phyloP scores from a whole-genome alignment of 176 grass and related monocot species.

The Otatea glauca region DNA sequence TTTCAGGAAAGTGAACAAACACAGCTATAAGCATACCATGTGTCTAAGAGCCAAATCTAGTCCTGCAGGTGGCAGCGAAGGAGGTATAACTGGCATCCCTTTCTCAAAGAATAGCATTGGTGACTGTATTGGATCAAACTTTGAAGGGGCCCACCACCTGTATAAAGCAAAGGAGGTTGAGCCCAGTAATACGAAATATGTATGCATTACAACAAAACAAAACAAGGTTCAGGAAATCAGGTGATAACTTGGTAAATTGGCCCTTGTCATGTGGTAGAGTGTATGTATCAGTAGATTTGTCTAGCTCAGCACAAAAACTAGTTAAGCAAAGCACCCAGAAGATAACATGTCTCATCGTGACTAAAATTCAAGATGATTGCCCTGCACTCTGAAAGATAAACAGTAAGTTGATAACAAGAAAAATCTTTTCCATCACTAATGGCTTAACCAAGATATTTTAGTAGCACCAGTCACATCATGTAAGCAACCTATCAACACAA shows the following conservation, averaged over 20 bases:
- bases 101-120: conserved; percentile 95
- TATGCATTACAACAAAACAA: background rate
- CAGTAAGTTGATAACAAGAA: background rate
- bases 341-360: conserved; percentile 5
- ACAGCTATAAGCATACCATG: conserved; percentile 60
- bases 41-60: conserved; percentile 74
- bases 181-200: background rate
- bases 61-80: conserved; percentile 67
- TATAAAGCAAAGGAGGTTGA: conserved; percentile 25
- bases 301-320: background rate
- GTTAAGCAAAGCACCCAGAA: conserved; percentile 18
- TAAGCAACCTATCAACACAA: background rate
- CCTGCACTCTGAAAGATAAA: background rate
- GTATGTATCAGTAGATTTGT: background rate
- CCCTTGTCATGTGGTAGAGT: background rate
- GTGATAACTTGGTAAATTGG: background rate
- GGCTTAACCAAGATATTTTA: conserved; percentile 7
- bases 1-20: conserved; percentile 1
- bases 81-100: conserved; percentile 68
- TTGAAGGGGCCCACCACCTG: conserved; percentile 93
- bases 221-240: background rate
- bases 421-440: conserved; percentile 2
- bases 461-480: background rate
- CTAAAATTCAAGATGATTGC: background rate
- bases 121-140: conserved; percentile 76